Percentiles rank a stretch among this genome's conserved stretches.
phyloP scores from a whole-genome alignment of 2,329 filamentous ascomycete genomes.

The Aspergillus glaucus region DNA sequence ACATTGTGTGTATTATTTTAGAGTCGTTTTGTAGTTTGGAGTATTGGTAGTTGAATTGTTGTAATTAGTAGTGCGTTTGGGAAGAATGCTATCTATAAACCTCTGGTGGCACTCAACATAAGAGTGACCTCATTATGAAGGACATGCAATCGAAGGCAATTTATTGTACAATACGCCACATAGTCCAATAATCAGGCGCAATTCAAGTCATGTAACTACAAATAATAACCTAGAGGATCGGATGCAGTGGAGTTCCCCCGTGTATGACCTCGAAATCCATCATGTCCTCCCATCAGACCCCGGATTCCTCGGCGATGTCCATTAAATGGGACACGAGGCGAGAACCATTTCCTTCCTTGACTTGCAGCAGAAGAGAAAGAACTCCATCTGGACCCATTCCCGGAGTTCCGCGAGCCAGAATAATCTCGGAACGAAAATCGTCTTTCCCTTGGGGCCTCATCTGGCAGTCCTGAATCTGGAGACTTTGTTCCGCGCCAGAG shows the following conservation, averaged over 20 bases:
- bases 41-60: neutral
- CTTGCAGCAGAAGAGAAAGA: neutral
- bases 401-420: neutral
- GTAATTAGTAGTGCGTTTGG: neutral
- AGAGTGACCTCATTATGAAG: constrained; percentile 3
- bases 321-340: neutral
- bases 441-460: neutral
- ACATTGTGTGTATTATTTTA: neutral
- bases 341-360: neutral
- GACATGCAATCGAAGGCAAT: neutral
- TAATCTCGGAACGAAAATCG: neutral
- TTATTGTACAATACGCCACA: constrained; percentile 1
- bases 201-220: no score
- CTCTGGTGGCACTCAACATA: neutral
- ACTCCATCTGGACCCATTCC: neutral
- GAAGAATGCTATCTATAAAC: neutral
- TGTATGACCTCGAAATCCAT: neutral
- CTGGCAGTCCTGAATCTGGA: neutral
- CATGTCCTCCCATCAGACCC: no score
- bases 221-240: neutral
- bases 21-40: neutral
- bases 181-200: neutral
- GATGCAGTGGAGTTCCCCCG: neutral
- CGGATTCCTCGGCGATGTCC: no score
- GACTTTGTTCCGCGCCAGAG: constrained; percentile 6